Evolutionary conservation across 2,329 filamentous ascomycete species (phyloP).

Genomic region (Zymoseptoria crescenta): DNA sequence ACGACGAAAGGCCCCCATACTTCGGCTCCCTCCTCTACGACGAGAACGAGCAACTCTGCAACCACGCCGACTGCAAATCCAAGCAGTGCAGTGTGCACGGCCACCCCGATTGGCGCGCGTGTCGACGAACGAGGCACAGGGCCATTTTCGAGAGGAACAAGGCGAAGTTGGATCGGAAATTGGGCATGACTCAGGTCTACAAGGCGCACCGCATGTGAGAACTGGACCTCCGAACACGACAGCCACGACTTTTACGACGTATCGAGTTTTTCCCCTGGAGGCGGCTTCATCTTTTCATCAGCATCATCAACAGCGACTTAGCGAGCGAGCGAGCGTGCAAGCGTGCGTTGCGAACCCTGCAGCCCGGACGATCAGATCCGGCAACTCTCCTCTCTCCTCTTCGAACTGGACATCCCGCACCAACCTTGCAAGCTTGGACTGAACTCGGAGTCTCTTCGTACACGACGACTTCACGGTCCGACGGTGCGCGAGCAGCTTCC

Average conservation of each 20-base stretch:
- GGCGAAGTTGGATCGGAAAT: neutral
- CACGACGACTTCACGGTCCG: neutral
- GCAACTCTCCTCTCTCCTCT: neutral
- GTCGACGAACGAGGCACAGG: constrained; percentile 2
- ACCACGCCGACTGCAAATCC: constrained; percentile 4
- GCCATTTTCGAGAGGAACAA: neutral
- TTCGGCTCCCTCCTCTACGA: constrained; percentile 5
- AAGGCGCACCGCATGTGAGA: neutral
- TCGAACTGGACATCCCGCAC: neutral
- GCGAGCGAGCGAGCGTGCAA: neutral
- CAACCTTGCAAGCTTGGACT: neutral
- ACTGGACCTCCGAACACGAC: neutral
- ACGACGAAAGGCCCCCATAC: neutral
- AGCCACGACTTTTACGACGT: neutral
- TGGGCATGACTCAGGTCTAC: neutral
- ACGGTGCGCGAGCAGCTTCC: neutral
- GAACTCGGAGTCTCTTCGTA: neutral
- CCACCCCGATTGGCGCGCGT: constrained; percentile 11
- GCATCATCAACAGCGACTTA: neutral
- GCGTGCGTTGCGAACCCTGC: neutral
- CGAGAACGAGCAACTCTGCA: constrained; percentile 2
- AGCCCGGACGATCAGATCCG: too few species aligned
- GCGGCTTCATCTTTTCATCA: too few species aligned
- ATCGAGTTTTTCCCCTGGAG: neutral
- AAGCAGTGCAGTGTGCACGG: constrained; percentile 9